Evolutionary conservation across 148 eudicot genomes (phyloP).

Genomic region (Amaranthus hypochondriacus): DNA sequence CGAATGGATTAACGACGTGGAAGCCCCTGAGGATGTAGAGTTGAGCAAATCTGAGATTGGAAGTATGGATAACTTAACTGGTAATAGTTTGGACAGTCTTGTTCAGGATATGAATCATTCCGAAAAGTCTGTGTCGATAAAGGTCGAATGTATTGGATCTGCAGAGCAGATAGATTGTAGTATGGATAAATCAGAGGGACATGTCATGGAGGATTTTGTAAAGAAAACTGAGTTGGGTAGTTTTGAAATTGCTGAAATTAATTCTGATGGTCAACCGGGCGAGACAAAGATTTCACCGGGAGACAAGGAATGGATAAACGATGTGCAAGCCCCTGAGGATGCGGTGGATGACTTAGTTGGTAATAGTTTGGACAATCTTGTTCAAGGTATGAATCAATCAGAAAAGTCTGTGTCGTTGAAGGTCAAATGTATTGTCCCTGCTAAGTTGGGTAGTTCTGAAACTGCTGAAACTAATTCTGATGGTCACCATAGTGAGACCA

Average conservation of each 20-base stretch:
- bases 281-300: no score
- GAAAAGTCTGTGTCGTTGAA: constrained; percentile 20
- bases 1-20: constrained; percentile 52
- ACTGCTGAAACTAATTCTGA: background rate
- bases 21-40: constrained; percentile 20
- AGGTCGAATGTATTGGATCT: constrained; percentile 14
- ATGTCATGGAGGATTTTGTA: background rate
- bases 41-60: constrained; percentile 13
- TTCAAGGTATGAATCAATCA: constrained; percentile 18
- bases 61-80: constrained; percentile 13
- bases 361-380: constrained; percentile 2
- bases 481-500: constrained; percentile 4
- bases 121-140: constrained; percentile 20
- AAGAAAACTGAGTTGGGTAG: constrained; percentile 3
- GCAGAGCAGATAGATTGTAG: constrained; percentile 10
- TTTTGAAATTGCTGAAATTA: background rate
- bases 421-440: constrained; percentile 15
- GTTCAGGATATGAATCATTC: constrained; percentile 20
- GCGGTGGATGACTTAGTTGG: constrained; percentile 5
- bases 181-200: constrained; percentile 8
- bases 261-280: background rate
- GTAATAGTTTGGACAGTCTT: background rate
- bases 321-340: constrained; percentile 27
- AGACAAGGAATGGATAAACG: constrained; percentile 45
- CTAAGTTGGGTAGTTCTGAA: constrained; percentile 5